Conservation (phyloP, 1,284 basidiomycete genomes). For the Bjerkandera adusta region DNA sequence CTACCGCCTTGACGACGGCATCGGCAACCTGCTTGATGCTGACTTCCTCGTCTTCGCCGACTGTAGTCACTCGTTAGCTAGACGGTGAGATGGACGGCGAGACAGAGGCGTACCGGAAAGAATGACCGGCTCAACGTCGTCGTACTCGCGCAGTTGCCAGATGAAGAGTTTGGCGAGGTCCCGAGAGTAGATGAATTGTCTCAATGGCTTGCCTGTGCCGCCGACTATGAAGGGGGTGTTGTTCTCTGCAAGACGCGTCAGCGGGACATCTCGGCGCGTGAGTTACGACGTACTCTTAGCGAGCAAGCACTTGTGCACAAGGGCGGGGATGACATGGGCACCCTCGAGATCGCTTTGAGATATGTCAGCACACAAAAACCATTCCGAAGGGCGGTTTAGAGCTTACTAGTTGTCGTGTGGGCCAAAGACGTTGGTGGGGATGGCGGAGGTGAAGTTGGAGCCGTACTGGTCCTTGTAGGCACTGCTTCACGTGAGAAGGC, state of each 20-base stretch:
- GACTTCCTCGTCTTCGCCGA: constrained; percentile 88
- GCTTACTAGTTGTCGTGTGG: constrained; percentile 77
- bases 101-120: constrained; percentile 59
- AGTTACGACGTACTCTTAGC: constrained; percentile 65
- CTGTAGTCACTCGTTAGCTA: constrained; percentile 34
- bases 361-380: constrained; percentile 4
- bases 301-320: constrained; percentile 87
- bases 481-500: too few relatives aligned
- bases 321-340: constrained; percentile 87
- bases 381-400: constrained; percentile 7
- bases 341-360: constrained; percentile 75
- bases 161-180: constrained; percentile 92
- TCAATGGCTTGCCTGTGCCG: constrained; percentile 83
- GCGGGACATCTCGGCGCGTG: background rate
- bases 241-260: constrained; percentile 54
- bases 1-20: constrained; percentile 77
- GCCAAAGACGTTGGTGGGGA: constrained; percentile 91
- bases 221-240: constrained; percentile 79
- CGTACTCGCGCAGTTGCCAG: constrained; percentile 87
- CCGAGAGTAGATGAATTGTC: constrained; percentile 93
- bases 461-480: constrained; percentile 92
- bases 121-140: constrained; percentile 87
- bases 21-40: constrained; percentile 85
- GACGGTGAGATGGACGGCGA: background rate
- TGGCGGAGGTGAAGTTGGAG: constrained; percentile 87